These are phyloP conservation scores for Triglochin maritima DNA, from an alignment of 106 monocot genomes.

Conservation along the genomic window DNA sequence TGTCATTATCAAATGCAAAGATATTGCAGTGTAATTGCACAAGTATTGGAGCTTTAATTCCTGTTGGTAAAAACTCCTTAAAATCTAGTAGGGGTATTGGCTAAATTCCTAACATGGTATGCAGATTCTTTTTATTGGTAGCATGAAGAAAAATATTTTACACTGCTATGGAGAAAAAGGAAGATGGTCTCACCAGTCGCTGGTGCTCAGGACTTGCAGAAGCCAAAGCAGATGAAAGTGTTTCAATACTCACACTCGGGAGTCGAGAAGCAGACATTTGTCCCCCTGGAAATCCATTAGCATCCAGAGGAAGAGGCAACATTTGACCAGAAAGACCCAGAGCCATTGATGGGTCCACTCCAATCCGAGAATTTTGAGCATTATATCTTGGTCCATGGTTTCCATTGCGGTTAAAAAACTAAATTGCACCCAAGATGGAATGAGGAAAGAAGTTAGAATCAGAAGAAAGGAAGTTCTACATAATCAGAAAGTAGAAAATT, in stretches of 20 bases:
- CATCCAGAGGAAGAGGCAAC: conserved; percentile 26
- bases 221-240: conserved; percentile 44
- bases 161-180: conserved; percentile 3
- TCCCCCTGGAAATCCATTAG: conserved; percentile 3
- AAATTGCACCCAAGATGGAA: no score
- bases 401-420: no score
- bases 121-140: not conserved
- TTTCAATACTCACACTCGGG: conserved; percentile 10
- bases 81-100: no score
- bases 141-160: not conserved
- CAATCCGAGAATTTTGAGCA: conserved; percentile 15
- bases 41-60: no score
- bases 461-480: no score
- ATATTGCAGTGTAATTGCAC: no score
- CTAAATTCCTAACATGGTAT: no score
- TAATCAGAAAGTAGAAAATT: no score
- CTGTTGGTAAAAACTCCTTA: no score
- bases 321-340: conserved; percentile 21
- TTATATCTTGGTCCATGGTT: no score
- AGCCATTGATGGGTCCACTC: conserved; percentile 15
- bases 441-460: no score
- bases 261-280: conserved; percentile 7
- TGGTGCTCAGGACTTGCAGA: conserved; percentile 45
- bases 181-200: conserved; percentile 19
- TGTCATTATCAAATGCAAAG: no score